Evolutionary conservation across 2,329 filamentous ascomycete genomes (phyloP).

Genomic region (Bimuria novae-zelandiae): DNA sequence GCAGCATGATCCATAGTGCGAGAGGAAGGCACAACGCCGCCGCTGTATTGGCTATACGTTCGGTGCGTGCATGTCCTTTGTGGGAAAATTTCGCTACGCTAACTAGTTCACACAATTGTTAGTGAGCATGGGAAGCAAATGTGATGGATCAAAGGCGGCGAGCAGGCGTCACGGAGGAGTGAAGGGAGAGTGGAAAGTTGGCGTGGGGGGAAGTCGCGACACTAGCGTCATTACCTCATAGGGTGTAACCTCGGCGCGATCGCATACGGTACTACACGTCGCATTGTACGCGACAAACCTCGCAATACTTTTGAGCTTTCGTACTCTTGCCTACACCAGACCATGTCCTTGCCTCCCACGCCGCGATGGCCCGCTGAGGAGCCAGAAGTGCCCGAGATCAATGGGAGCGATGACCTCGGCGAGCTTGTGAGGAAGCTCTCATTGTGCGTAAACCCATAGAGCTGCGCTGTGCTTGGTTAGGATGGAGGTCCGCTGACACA

Average conservation of each 20-base stretch:
- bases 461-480: background rate
- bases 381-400: constrained; percentile 60
- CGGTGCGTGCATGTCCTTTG: no score
- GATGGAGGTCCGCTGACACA: constrained; percentile 17
- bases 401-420: constrained; percentile 63
- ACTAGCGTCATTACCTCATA: constrained; percentile 4
- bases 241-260: background rate
- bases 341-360: constrained; percentile 36
- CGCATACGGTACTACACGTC: background rate
- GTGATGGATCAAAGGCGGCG: background rate
- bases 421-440: constrained; percentile 70
- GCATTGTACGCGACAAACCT: constrained; percentile 9
- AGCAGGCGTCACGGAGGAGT: no score
- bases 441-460: constrained; percentile 49
- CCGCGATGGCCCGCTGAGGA: constrained; percentile 33
- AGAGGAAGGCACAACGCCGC: background rate
- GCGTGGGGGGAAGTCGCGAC: constrained; percentile 3
- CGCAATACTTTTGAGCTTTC: background rate
- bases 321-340: background rate
- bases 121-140: background rate
- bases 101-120: background rate
- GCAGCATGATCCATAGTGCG: constrained; percentile 25
- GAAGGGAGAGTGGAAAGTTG: no score
- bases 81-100: no score
- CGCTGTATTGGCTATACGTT: background rate